These are phyloP conservation scores for Filobasidium floriforme DNA, from an alignment of 768 basidiomycete species.

Conservation along the genomic window DNA sequence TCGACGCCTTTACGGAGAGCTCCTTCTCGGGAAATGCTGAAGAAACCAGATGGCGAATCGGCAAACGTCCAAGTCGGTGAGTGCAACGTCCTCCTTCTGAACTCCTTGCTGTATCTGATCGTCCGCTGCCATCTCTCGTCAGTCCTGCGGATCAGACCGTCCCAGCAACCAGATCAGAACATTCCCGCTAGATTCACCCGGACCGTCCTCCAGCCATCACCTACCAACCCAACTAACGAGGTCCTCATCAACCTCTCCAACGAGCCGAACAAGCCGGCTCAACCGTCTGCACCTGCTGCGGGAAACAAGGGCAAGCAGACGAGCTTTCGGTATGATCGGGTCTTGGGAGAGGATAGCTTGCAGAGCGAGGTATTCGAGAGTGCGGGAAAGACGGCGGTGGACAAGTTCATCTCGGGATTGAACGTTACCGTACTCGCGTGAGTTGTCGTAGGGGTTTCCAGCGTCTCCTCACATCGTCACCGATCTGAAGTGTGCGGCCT, in stretches of 20 bases:
- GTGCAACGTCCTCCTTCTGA: neutral
- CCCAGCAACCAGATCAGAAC: constrained; percentile 13
- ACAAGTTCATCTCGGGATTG: constrained; percentile 61
- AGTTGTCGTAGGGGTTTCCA: constrained; percentile 19
- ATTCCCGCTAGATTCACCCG: constrained; percentile 22
- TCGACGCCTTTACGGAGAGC: constrained; percentile 5
- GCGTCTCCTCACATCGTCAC: neutral
- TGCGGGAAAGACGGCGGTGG: constrained; percentile 61
- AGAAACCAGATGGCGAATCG: neutral
- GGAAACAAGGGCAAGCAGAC: constrained; percentile 63
- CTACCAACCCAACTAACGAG: constrained; percentile 23
- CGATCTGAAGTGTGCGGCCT: neutral
- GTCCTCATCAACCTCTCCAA: constrained; percentile 36
- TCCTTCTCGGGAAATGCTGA: neutral
- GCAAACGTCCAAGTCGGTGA: constrained; percentile 23
- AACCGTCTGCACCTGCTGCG: constrained; percentile 40
- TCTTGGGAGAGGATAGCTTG: constrained; percentile 73
- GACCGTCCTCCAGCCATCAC: constrained; percentile 25
- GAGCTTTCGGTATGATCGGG: constrained; percentile 85
- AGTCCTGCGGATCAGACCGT: constrained; percentile 24
- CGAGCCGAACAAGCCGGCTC: constrained; percentile 40
- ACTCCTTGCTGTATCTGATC: neutral
- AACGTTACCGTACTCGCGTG: constrained; percentile 95
- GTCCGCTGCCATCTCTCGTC: neutral
- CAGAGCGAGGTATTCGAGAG: constrained; percentile 79